These are phyloP conservation scores for Musa itinerans DNA, from an alignment of 176 grass and related monocot genomes.

Conservation along the genomic window DNA sequence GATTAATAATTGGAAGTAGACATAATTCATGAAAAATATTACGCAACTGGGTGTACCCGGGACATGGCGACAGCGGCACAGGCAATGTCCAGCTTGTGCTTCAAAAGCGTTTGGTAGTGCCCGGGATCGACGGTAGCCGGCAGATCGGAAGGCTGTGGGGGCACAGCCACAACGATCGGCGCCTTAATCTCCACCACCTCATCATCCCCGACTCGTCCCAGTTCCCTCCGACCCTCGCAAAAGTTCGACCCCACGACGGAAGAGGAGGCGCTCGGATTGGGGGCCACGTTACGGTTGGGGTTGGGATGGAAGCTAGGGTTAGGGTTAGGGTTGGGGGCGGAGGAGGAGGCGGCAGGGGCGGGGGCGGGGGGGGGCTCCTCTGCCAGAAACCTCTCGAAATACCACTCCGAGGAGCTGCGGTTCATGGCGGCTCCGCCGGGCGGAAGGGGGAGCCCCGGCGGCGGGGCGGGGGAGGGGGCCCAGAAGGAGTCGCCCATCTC, in stretches of 20 bases:
- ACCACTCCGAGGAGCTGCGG: conserved; percentile 30
- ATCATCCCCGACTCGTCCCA: conserved; percentile 13
- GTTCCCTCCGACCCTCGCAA: not conserved
- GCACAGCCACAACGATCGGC: not conserved
- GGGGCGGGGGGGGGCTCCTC: not conserved
- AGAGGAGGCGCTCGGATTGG: not conserved
- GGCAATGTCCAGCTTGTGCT: conserved; percentile 65
- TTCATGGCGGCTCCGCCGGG: conserved; percentile 15
- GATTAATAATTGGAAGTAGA: too few relatives aligned
- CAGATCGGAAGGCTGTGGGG: not conserved
- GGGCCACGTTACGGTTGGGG: not conserved
- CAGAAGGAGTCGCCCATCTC: conserved; percentile 8
- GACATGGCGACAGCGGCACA: conserved; percentile 79
- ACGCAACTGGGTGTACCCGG: conserved; percentile 29
- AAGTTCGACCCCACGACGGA: not conserved
- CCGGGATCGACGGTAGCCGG: conserved; percentile 23
- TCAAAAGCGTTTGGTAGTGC: conserved; percentile 48
- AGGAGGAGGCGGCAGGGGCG: not conserved
- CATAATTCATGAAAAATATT: not conserved
- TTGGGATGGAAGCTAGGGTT: not conserved
- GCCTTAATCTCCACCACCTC: conserved; percentile 35
- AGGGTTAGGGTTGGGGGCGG: not conserved
- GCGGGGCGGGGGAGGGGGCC: not conserved
- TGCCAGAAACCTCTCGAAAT: conserved; percentile 28
- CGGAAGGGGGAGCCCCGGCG: not conserved